A percentile compares a stretch with the other conserved stretches of the same genome.
phyloP scores from a whole-genome alignment of 2,329 filamentous ascomycete genomes.

The Fusarium metavorans region DNA sequence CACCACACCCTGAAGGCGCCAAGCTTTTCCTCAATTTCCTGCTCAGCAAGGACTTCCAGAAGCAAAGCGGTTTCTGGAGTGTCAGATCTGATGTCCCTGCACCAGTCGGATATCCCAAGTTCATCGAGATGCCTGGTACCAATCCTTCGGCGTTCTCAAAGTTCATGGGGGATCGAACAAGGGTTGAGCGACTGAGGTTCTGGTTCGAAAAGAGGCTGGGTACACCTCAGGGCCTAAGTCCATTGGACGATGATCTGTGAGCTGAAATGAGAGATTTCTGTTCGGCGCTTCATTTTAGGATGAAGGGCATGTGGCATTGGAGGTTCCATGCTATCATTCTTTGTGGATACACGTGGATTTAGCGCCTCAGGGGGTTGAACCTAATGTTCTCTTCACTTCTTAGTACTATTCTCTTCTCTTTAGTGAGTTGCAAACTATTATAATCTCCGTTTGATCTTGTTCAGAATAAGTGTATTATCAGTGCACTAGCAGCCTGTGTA shows the following conservation, averaged over 20 bases:
- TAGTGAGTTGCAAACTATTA: too few species aligned
- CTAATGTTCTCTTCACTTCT: too few species aligned
- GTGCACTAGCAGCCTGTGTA: too few species aligned
- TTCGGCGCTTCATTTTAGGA: neutral
- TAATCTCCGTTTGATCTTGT: too few species aligned
- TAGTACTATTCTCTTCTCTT: too few species aligned
- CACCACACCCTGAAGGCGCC: slow-evolving; percentile 62
- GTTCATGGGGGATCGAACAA: slow-evolving; percentile 56
- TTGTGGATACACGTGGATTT: too few species aligned
- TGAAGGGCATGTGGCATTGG: too few species aligned
- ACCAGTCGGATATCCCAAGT: slow-evolving; percentile 42
- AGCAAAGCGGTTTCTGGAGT: slow-evolving; percentile 45
- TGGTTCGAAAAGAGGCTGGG: slow-evolving; percentile 58
- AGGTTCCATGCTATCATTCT: too few species aligned
- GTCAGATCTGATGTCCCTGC: slow-evolving; percentile 50
- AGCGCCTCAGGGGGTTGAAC: too few species aligned
- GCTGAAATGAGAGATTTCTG: neutral
- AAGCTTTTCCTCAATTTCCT: slow-evolving; percentile 63
- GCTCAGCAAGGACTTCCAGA: slow-evolving; percentile 56
- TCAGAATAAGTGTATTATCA: too few species aligned
- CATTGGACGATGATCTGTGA: slow-evolving; percentile 47
- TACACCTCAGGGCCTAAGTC: slow-evolving; percentile 55
- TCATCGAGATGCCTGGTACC: slow-evolving; percentile 39
- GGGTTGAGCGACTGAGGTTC: slow-evolving; percentile 56
- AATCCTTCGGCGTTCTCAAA: slow-evolving; percentile 52